Evolutionary conservation across 2,329 filamentous ascomycete genomes (phyloP), one percentile per base, ranked within the genome.

Genomic region (Aspergillus quadrilineatus): DNA sequence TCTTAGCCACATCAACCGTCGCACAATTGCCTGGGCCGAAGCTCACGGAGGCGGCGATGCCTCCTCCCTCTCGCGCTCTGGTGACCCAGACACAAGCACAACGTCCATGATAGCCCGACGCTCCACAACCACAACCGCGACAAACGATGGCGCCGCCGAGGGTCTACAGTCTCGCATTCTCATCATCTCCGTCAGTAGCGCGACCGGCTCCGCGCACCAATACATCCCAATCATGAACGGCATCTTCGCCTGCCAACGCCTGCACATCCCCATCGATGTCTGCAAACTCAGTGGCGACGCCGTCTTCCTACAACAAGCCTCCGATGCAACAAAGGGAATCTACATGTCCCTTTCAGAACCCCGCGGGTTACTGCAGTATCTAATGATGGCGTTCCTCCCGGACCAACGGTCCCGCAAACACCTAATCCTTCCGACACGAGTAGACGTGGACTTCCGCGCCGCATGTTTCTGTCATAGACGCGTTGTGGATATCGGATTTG

Each of bases 201-300:
- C 91, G 39, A 91, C 91, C 68, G 89, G 93, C 66, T 85, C 96
- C 0, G 86, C 92, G 4, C 89, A 85, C 59, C 87, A 97, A 74
- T 99, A 99, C 77, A 99, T 99, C 55, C 89, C 93, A 0, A 94
- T 96, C 64, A 99, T 99, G 94, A 99, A 99, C 77, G 85, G 89
- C 66, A 96, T 97, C 59, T 99, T 99, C 75, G 94, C 94, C 2
- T 94, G 93, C 57, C 90, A 96, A 68, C 87, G 93, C 62, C 83
- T 92, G 54, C 85, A 85, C 65, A 91, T 99, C 61, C 90, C 92
- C 26, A 92, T 99, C 67, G 94, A 99, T 73, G 93, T 96, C 34
- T 83, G 96, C 59, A 89, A 95, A 63, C 81, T 99, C 10, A 86
- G 88, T 42, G 91, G 90, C 22, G 85, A 91, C 64, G 90, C 93